A percentile compares a stretch with the other conserved stretches of the same genome.
Evolutionary conservation across 352 stramenopile species (phyloP).

Genomic region (Plasmopara muralis): DNA sequence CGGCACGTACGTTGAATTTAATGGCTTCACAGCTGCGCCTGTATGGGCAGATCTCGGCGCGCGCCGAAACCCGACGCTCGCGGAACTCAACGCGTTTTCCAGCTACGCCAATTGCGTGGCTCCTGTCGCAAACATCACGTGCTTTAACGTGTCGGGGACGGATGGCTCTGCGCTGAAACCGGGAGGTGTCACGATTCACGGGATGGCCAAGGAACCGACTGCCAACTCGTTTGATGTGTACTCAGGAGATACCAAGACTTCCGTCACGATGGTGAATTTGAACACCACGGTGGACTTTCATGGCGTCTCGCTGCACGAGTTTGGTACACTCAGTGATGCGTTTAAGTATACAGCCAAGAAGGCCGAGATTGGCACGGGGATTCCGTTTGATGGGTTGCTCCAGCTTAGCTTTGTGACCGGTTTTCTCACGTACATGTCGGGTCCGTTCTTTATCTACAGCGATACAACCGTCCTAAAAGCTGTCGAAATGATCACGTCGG

Average conservation of each 20-base stretch:
- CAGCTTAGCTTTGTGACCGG: slow-evolving; percentile 53
- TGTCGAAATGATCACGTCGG: slow-evolving; percentile 47
- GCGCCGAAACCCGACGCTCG: slow-evolving; percentile 53
- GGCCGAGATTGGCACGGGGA: slow-evolving; percentile 31
- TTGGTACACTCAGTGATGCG: slow-evolving; percentile 31
- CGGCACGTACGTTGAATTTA: slow-evolving; percentile 57
- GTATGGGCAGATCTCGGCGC: slow-evolving; percentile 47
- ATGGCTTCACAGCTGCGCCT: slow-evolving; percentile 37
- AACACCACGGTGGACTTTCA: slow-evolving; percentile 36
- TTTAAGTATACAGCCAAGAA: slow-evolving; percentile 32
- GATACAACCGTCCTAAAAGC: slow-evolving; percentile 32
- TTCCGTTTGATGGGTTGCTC: slow-evolving; percentile 61
- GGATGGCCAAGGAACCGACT: slow-evolving; percentile 35
- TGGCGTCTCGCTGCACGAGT: slow-evolving; percentile 45
- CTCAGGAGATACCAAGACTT: slow-evolving; percentile 31
- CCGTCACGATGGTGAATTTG: slow-evolving; percentile 38
- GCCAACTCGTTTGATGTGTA: slow-evolving; percentile 31
- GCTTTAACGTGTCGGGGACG: slow-evolving; percentile 37
- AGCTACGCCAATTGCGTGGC: slow-evolving; percentile 49
- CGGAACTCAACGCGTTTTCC: slow-evolving; percentile 43
- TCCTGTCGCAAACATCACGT: slow-evolving; percentile 46
- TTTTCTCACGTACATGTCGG: slow-evolving; percentile 67
- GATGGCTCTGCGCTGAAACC: slow-evolving; percentile 41
- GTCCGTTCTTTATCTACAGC: slow-evolving; percentile 60
- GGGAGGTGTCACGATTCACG: slow-evolving; percentile 35